Evolutionary conservation across 345 rosid genomes (phyloP).

Genomic region (Camelina laxa): DNA sequence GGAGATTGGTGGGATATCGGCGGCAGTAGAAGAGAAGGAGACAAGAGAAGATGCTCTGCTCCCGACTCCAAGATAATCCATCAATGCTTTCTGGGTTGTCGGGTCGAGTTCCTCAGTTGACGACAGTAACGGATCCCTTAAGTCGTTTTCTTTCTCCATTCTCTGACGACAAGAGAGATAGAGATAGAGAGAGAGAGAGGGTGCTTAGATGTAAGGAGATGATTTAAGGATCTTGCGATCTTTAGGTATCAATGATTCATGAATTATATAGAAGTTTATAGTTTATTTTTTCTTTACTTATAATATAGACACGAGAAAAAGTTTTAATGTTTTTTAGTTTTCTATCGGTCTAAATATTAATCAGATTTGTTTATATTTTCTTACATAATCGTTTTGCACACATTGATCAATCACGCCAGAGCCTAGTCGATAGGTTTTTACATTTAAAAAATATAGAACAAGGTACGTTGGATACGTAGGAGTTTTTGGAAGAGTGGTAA

Average conservation of each 20-base stretch:
- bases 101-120: constrained; percentile 39
- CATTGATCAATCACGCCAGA: not conserved
- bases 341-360: not conserved
- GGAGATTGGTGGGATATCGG: constrained; percentile 71
- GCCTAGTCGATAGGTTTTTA: not conserved
- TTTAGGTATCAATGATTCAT: constrained; percentile 3
- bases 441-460: not conserved
- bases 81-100: constrained; percentile 37
- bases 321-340: not conserved
- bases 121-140: constrained; percentile 48
- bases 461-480: not conserved
- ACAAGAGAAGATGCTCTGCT: constrained; percentile 45
- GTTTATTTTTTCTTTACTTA: not conserved
- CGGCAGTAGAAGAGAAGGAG: constrained; percentile 50
- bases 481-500: constrained; percentile 26
- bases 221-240: not conserved
- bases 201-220: not conserved
- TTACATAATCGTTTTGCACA: not conserved
- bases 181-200: not conserved
- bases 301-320: not conserved
- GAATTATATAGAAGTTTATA: constrained; percentile 3
- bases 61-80: constrained; percentile 15
- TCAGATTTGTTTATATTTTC: not conserved
- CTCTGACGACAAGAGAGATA: not conserved
- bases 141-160: constrained; percentile 48